Conservation (phyloP, 129 eudicot genomes). For the Chrysanthemum lavandulifolium region DNA sequence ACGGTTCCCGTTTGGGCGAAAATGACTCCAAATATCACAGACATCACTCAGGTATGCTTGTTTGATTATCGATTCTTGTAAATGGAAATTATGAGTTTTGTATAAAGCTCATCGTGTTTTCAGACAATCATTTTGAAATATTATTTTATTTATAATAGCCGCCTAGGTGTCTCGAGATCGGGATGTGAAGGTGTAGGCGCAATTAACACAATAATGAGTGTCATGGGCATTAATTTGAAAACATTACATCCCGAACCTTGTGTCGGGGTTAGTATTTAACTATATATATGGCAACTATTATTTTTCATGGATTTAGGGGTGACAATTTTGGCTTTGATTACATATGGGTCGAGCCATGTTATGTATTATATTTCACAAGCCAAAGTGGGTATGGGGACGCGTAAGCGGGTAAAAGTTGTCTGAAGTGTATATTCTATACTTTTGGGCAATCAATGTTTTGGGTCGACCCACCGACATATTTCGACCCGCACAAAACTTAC, state of each 20-base stretch:
- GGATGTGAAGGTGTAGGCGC: constrained; percentile 98
- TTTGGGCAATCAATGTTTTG: too few species aligned
- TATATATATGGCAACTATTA: too few species aligned
- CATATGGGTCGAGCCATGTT: too few species aligned
- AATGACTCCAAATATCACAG: constrained; percentile 98
- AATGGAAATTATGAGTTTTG: neutral
- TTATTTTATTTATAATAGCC: constrained; percentile 53
- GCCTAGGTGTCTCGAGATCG: constrained; percentile 62
- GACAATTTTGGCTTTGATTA: too few species aligned
- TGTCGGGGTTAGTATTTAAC: constrained; percentile 76
- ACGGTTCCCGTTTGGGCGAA: constrained; percentile 99
- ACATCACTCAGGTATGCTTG: constrained; percentile 66
- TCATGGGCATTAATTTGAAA: constrained; percentile 93
- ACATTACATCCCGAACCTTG: constrained; percentile 98
- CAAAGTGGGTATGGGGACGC: too few species aligned
- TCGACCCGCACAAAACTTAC: too few species aligned
- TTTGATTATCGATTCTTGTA: neutral
- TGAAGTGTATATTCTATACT: too few species aligned
- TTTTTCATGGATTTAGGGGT: too few species aligned
- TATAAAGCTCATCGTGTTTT: neutral
- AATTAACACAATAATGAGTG: constrained; percentile 95
- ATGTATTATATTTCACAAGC: too few species aligned
- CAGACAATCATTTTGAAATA: neutral
- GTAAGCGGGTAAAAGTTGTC: too few species aligned
- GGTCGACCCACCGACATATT: too few species aligned